phyloP scores from a whole-genome alignment of 768 basidiomycete species.

The Cyclocybe aegerita region DNA sequence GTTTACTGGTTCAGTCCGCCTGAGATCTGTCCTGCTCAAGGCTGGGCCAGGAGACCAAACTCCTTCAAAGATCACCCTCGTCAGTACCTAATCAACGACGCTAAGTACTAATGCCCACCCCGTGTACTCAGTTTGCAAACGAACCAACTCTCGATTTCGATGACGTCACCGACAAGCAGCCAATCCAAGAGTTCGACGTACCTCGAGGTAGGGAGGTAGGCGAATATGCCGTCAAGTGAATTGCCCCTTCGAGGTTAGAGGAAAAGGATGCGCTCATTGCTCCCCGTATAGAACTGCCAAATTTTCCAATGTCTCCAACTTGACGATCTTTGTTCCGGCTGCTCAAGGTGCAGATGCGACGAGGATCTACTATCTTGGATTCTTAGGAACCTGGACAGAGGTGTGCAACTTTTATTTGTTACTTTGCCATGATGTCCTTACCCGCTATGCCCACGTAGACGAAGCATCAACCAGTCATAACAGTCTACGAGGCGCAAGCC shows the following conservation, averaged over 20 bases:
- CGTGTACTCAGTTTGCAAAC: constrained; percentile 65
- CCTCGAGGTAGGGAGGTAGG: constrained; percentile 74
- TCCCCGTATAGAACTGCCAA: constrained; percentile 65
- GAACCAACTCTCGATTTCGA: constrained; percentile 80
- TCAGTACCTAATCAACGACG: constrained; percentile 23
- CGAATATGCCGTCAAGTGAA: constrained; percentile 82
- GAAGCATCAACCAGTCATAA: constrained; percentile 74
- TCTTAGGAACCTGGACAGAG: constrained; percentile 81
- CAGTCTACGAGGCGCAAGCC: constrained; percentile 86
- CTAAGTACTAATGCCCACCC: not conserved
- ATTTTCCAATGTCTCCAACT: constrained; percentile 76
- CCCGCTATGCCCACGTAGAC: constrained; percentile 43
- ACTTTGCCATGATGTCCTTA: not conserved
- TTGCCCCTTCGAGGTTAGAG: constrained; percentile 1
- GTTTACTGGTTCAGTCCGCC: constrained; percentile 84
- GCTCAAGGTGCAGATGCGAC: constrained; percentile 78
- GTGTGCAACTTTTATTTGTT: constrained; percentile 32
- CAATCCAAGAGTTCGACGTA: constrained; percentile 73
- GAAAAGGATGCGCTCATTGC: not conserved
- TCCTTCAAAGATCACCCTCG: constrained; percentile 69
- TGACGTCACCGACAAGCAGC: constrained; percentile 58
- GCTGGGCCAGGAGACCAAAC: constrained; percentile 80
- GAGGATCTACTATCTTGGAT: constrained; percentile 81
- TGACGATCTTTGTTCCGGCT: constrained; percentile 83
- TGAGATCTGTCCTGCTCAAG: constrained; percentile 81